Conservation (phyloP, 306 rosid species). For the Dicorynia guianensis region DNA sequence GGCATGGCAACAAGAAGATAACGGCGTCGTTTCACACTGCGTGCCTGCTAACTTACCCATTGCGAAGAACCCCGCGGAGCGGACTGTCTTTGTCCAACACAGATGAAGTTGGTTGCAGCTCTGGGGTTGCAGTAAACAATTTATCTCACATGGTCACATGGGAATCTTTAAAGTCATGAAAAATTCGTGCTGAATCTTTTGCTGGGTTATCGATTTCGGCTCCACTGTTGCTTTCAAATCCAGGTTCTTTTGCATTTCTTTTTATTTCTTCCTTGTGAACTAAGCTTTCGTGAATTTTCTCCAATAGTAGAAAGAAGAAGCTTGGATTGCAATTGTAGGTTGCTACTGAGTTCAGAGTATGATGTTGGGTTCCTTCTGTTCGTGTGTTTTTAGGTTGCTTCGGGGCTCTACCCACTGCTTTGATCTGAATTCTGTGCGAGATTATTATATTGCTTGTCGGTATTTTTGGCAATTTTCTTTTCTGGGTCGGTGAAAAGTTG, state of each 20-base stretch:
- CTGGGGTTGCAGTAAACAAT: no score
- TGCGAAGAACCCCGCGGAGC: no score
- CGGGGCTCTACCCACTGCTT: constrained; percentile 38
- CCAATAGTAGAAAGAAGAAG: neutral
- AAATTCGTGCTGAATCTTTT: neutral
- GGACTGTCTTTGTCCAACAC: no score
- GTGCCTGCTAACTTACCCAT: no score
- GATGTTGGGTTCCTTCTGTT: constrained; percentile 35
- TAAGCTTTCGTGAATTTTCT: neutral
- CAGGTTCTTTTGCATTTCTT: neutral
- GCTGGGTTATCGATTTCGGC: constrained; percentile 34
- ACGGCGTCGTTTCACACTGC: no score
- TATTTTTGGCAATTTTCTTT: constrained; percentile 22
- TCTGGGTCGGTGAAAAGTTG: constrained; percentile 23
- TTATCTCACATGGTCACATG: neutral
- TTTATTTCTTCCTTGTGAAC: neutral
- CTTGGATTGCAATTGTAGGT: neutral
- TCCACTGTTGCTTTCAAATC: neutral
- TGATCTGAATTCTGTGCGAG: constrained; percentile 35
- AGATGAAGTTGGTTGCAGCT: no score
- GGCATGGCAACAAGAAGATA: no score
- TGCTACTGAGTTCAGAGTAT: constrained; percentile 34
- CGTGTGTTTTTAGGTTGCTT: constrained; percentile 29
- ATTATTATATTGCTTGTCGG: neutral
- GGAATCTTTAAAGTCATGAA: neutral